Conservation (phyloP, 176 grass and related monocot genomes). For the Themeda triandra region DNA sequence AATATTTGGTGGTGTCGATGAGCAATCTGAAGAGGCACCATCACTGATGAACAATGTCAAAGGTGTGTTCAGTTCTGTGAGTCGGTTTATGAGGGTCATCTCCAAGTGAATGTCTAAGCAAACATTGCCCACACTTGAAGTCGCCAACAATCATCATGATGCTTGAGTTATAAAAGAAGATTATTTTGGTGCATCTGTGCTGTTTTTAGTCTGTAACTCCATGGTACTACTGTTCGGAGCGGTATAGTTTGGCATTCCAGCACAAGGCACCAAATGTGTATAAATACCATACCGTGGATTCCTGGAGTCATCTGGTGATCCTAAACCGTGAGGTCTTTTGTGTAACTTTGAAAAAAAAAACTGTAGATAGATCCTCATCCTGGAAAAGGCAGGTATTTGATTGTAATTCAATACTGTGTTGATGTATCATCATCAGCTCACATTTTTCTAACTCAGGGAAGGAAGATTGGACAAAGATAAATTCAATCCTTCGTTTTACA, state of each 20-base stretch:
- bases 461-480: background rate
- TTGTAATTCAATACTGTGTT: background rate
- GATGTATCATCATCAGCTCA: background rate
- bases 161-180: background rate
- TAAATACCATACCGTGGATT: background rate
- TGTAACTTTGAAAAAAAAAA: background rate
- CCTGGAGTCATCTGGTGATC: background rate
- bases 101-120: constrained; percentile 50
- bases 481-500: background rate
- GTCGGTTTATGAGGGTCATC: constrained; percentile 76
- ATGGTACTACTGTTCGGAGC: background rate
- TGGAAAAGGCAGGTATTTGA: background rate
- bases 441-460: background rate
- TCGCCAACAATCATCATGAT: background rate
- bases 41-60: constrained; percentile 73
- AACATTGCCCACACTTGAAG: background rate
- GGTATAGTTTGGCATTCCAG: background rate
- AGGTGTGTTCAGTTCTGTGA: constrained; percentile 67
- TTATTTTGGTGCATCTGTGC: background rate
- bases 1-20: constrained; percentile 61
- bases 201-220: background rate
- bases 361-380: background rate
- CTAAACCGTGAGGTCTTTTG: background rate
- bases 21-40: constrained; percentile 56
- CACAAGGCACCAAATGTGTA: background rate